Conservation (phyloP, 208 protist genomes). For the Histomonas meleagridis region DNA sequence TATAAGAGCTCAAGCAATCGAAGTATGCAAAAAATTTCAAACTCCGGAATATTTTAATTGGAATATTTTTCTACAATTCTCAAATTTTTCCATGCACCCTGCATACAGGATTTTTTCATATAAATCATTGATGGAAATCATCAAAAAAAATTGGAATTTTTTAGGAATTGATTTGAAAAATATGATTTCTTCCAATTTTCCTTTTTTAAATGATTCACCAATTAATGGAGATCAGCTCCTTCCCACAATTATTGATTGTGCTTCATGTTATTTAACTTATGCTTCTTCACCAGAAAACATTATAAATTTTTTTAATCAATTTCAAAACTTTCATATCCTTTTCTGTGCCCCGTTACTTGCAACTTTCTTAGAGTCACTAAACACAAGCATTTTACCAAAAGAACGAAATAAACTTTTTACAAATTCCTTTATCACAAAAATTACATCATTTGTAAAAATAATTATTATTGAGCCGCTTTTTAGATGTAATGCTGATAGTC, state of each 20-base stretch:
- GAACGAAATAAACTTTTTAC: neutral
- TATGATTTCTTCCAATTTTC: neutral
- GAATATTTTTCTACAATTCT: neutral
- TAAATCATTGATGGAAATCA: neutral
- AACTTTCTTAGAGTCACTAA: neutral
- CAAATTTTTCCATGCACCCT: neutral
- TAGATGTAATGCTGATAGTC: too few species aligned
- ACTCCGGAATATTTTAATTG: neutral
- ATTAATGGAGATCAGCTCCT: neutral
- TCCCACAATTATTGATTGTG: neutral
- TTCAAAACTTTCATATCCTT: neutral
- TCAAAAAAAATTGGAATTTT: neutral
- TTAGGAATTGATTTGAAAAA: neutral
- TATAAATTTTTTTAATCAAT: neutral
- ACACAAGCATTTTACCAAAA: neutral
- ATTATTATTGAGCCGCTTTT: neutral
- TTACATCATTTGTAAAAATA: neutral
- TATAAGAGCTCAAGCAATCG: neutral
- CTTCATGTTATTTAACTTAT: neutral
- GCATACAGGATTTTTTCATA: neutral
- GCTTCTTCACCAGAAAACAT: neutral
- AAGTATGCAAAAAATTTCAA: neutral
- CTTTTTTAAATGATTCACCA: neutral
- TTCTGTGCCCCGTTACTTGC: neutral
- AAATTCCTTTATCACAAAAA: neutral